Conservation (phyloP, 2,329 filamentous ascomycete genomes). For the Lachnellula cervina region DNA sequence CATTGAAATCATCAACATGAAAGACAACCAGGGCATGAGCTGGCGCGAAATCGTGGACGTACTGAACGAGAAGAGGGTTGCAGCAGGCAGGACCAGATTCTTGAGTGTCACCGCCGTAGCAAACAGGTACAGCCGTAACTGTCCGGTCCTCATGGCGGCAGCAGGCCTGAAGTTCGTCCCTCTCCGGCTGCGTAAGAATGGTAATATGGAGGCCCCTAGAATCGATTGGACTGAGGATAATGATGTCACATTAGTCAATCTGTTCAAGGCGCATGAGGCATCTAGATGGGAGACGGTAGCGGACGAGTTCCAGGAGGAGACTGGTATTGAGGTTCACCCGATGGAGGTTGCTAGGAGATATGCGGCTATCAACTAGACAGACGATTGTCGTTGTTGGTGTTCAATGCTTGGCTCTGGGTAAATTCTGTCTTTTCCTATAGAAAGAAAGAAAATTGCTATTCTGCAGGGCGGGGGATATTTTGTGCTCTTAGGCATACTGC, state of each 20-base stretch:
- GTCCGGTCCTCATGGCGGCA: conserved; percentile 27
- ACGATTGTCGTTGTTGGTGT: not conserved
- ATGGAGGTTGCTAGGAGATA: conserved; percentile 6
- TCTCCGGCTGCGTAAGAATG: conserved; percentile 15
- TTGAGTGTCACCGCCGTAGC: conserved; percentile 23
- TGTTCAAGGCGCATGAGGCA: conserved; percentile 15
- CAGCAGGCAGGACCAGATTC: conserved; percentile 13
- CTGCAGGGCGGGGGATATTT: too few relatives aligned
- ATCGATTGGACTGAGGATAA: conserved; percentile 17
- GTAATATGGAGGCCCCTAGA: not conserved
- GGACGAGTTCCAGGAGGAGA: conserved; percentile 9
- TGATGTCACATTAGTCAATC: conserved; percentile 16
- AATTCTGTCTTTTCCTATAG: too few relatives aligned
- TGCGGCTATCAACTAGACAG: not conserved
- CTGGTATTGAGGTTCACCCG: conserved; percentile 9
- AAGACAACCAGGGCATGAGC: conserved; percentile 16
- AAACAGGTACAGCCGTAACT: conserved; percentile 29
- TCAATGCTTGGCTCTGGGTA: too few relatives aligned
- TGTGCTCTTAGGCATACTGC: too few relatives aligned
- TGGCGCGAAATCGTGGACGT: conserved; percentile 22
- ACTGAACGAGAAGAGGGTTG: conserved; percentile 22
- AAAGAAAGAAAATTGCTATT: too few relatives aligned
- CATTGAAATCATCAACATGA: conserved; percentile 28
- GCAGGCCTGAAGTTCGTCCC: conserved; percentile 24
- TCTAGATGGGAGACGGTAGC: conserved; percentile 23